A percentile compares a stretch with the other conserved stretches of the same genome.
These are phyloP conservation scores for Coprinopsis cinerea DNA, from an alignment of 768 basidiomycete genomes.

Conservation along the genomic window DNA sequence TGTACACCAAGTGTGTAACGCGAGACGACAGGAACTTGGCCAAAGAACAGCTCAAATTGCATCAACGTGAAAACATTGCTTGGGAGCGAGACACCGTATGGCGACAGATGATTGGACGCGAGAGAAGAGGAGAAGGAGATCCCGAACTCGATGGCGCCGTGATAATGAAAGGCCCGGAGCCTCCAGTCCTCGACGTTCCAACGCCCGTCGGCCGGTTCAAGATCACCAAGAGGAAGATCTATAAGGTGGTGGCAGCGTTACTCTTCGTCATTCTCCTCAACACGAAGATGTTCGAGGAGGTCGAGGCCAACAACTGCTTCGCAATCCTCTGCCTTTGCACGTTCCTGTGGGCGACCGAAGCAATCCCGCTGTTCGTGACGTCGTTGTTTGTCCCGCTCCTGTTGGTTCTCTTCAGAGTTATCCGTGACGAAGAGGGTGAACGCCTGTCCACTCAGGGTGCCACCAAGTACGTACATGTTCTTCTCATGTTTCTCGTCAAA, in stretches of 20 bases:
- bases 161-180: slow-evolving; percentile 38
- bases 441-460: slow-evolving; percentile 60
- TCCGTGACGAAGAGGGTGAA: slow-evolving; percentile 50
- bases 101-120: slow-evolving; percentile 89
- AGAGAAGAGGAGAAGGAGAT: slow-evolving; percentile 58
- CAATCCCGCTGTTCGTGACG: slow-evolving; percentile 96
- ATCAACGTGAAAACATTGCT: slow-evolving; percentile 90
- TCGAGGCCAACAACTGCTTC: slow-evolving; percentile 82
- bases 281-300: slow-evolving; percentile 48
- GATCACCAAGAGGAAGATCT: slow-evolving; percentile 59
- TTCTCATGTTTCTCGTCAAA: neutral
- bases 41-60: slow-evolving; percentile 74
- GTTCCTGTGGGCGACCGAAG: slow-evolving; percentile 95
- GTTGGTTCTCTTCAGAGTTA: slow-evolving; percentile 77
- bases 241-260: slow-evolving; percentile 47
- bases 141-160: slow-evolving; percentile 34
- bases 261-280: slow-evolving; percentile 61
- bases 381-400: slow-evolving; percentile 85
- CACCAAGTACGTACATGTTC: slow-evolving; percentile 58
- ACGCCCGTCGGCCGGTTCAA: slow-evolving; percentile 65
- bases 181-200: slow-evolving; percentile 45
- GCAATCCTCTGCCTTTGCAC: slow-evolving; percentile 88
- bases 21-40: slow-evolving; percentile 64
- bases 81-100: slow-evolving; percentile 98
- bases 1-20: slow-evolving; percentile 86